Base-by-base conservation (phyloP, 2,329 filamentous ascomycete species). In the Gremmenia infestans region DNA sequence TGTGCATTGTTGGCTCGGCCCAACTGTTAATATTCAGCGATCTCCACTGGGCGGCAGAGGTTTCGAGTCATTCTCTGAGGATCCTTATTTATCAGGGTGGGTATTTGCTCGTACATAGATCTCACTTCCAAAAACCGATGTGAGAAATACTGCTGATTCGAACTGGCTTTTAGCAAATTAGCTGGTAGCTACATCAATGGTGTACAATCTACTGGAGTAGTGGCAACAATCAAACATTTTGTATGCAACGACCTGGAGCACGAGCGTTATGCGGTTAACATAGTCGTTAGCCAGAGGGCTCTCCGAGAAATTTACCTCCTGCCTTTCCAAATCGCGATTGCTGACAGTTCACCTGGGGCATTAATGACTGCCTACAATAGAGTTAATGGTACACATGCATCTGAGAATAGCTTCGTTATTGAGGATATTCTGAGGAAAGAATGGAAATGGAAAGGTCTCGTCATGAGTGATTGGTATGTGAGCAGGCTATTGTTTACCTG, bases 291-390 rank as follows among this genome's bases (percentile, higher is more conserved):
- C 23, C 65, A 69, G 37, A 60, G 65, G 37, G 61, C 65, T 52
- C 56, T 70, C 37, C 63, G 68, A 39, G 68, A 70, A 52, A 62
- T 70, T 22, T 66, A 71, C 53, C 48, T 69, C 15, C 58, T 60
- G 40, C 64, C 68, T 4, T 70, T 70, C 53, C 61, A 70, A 51
- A 68, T 70, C 42, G 67, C 62, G 14, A 56, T 70, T n/a, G 59
- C 65, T 40, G 62, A 65, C 23, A 54, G 62, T 17, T 61, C 68
- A 40, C 68, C 68, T 7, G 64, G 63, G 60, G 63, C 62, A 35
- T 53, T 70, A n/a, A 70, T 70, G 68, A 65, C 66, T 12, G 62
- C 59, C 32, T 71, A 69, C 54, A 63, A 62, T 12, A 66, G 68
- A 47, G 65, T 71, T 35, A 69, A 71, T 53, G 66, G 66, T 23